phyloP scores from a whole-genome alignment of 176 grass and related monocot genomes.

The Secale cereale region DNA sequence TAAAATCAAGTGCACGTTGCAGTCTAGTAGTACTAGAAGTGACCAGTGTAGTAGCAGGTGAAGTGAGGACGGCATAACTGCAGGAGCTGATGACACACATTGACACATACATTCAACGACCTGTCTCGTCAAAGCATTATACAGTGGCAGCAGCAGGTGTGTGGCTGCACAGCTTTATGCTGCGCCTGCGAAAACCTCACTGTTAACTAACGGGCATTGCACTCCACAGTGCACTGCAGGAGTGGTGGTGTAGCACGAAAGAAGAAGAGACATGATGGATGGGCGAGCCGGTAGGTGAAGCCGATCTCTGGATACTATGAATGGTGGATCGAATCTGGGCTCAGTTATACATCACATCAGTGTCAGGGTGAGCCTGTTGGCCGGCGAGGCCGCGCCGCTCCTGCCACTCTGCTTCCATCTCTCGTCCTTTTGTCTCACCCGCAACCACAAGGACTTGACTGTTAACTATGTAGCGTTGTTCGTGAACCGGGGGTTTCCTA shows the following conservation, averaged over 20 bases:
- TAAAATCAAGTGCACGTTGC: too few relatives aligned
- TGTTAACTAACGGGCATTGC: background rate
- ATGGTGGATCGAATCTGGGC: background rate
- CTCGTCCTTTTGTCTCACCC: background rate
- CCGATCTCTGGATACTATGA: background rate
- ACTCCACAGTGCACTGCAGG: background rate
- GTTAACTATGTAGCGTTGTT: background rate
- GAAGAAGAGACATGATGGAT: background rate
- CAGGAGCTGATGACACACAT: background rate
- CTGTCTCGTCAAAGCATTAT: background rate
- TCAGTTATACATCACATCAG: slow-evolving; percentile 5
- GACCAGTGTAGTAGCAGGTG: background rate
- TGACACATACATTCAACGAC: background rate
- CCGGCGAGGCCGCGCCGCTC: background rate
- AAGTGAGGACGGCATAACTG: background rate
- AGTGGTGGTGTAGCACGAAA: background rate
- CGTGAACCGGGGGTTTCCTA: background rate
- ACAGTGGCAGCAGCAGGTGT: background rate
- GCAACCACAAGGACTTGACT: background rate
- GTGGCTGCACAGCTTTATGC: background rate
- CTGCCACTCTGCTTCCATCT: background rate
- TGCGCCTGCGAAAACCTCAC: background rate
- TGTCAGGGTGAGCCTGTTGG: background rate
- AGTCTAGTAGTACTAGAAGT: too few relatives aligned
- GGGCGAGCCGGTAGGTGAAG: background rate